Percentiles rank a stretch among this genome's conserved stretches.
Conservation (phyloP, 352 stramenopile species). For the Achlya hypogyna region DNA sequence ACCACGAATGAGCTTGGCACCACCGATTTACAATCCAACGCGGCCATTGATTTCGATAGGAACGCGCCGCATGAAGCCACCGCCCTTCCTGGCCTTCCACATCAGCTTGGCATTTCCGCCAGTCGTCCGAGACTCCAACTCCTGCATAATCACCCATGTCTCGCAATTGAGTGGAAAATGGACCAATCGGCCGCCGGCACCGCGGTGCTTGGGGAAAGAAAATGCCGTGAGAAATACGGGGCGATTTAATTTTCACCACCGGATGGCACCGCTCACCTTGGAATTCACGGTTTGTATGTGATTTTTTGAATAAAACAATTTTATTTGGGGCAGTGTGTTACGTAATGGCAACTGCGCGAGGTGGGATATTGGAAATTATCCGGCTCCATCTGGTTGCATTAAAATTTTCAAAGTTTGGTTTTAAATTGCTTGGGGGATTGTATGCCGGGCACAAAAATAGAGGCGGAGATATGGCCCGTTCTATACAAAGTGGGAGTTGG, state of each 20-base stretch:
- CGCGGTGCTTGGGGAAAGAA: neutral
- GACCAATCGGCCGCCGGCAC: neutral
- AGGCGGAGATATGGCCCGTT: neutral
- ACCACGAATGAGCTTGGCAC: no score
- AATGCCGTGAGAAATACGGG: no score
- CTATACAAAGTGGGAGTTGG: neutral
- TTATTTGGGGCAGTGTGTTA: neutral
- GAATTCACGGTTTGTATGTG: neutral
- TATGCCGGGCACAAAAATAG: slow-evolving; percentile 5
- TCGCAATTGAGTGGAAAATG: no score
- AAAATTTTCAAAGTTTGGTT: neutral
- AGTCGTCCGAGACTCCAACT: no score
- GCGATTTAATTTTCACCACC: no score
- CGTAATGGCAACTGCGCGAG: slow-evolving; percentile 3
- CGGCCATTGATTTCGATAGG: no score
- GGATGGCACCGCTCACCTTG: no score
- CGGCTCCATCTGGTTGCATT: slow-evolving; percentile 1
- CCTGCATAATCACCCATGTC: neutral
- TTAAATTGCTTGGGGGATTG: neutral
- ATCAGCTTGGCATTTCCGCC: no score
- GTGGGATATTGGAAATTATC: no score
- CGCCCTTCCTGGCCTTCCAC: no score
- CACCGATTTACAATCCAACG: no score
- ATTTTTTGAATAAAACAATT: neutral
- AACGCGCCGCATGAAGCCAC: no score